Base-by-base conservation (phyloP, 345 rosid genomes). In the Aquilaria yunnanensis region DNA sequence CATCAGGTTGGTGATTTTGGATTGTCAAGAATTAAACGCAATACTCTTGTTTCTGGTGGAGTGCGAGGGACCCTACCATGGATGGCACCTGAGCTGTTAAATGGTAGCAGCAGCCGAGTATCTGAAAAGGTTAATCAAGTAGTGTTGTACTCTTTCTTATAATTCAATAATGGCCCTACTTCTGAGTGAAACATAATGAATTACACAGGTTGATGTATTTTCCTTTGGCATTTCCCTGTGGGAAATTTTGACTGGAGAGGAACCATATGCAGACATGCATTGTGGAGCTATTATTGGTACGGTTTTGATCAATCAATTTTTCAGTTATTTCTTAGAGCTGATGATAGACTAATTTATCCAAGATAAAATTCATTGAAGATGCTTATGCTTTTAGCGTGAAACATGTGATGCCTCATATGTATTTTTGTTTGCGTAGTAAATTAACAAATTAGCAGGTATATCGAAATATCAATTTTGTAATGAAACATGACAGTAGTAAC, bases 201-300 rank as follows among this genome's bases (percentile, higher is more conserved):
- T 65, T 58, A 55, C 59, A 32, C 71, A 78, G 86, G 81, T 76
- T 60, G 86, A 86, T 64, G 92, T 86, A 61, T 86, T 79, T 75
- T 86, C 92, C 31, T 86, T 79, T 71, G 92, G 92, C 67, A 83
- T 86, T 68, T 81, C 85, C 14, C 30, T 86, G 71, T 86, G 92
- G 92, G 92, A 86, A 78, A 83, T 83, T 70, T 68, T 80, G 79
- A 83, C 92, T 2, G 82, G 84, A 57, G 87, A 83, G 68, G 92
- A 81, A 71, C 92, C 92, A 4, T 86, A 86, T 62, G 87, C 85
- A 41, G 85, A 86, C 64, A 78, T 86, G 92, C 89, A 86, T 58
- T 83, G 87, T 60, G 93, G 93, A 61, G 89, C 93, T 34, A 82
- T 86, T 57, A 86, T 86, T 64, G 87, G 93, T 86, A 64, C 67